Evolutionary conservation across 2,329 filamentous ascomycete species (phyloP), one percentile per base, ranked within the genome.

Genomic region (Alternaria brassicae): DNA sequence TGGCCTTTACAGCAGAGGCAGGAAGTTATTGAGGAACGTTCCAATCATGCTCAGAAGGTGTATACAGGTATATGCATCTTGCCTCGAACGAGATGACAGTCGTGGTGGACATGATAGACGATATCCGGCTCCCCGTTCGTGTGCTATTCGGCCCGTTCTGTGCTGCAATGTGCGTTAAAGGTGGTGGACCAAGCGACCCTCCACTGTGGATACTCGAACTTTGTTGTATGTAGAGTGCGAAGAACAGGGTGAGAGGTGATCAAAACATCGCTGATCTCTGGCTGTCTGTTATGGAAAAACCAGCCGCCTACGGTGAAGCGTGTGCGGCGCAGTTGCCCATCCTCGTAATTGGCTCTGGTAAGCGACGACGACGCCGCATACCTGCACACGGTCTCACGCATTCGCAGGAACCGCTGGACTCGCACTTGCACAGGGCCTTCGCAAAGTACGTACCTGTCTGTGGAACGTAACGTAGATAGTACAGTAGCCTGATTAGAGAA

Each of bases 371-470:
- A 36, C 52, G 34, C 50, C 25, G 28, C 36, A 52, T 34, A 41
- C 19, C 34, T 39, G 27, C 45, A 28, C 39, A 40, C 17, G 15
- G 42, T 15, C 61, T 66, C 27, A 60, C 56, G 50, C 47, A 40
- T 53, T 50, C 53, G 48, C 69, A 76, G 76, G 76, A 27, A 71
- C 63, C 53, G 72, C 74, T 10, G 75, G 76, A 41, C 73, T 78
- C 25, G 74, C 75, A 8, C 69, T 78, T n/a, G 75, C 72, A 40
- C 75, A 76, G 60, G 76, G 74, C 23, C 71, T 78, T 21, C 61
- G 62, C 39, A 75, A 76, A 69, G 73, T 75, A 71, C 39, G 66
- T 61, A 23, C 48, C 10, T 27, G 48, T 58, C 37, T 32, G 42
- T 10, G 34, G 34, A 48, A 36, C 23, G 10, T 25, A 48, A 40